Base-by-base conservation (phyloP, 768 basidiomycete species). In the Mycena latifolia region DNA sequence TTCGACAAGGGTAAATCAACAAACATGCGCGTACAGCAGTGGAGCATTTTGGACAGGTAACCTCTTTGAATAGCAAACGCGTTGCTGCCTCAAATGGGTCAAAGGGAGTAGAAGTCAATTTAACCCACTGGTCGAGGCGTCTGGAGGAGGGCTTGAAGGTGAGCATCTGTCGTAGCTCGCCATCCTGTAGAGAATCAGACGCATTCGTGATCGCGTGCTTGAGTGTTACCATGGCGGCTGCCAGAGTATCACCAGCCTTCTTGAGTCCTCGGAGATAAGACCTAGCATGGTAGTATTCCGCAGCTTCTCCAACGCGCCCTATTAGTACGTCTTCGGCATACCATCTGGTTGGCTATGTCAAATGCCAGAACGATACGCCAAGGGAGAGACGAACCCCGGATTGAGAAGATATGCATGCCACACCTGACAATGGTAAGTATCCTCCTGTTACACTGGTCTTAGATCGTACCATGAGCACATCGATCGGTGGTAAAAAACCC, bases 331-430 rank as follows among this genome's bases (percentile, higher is more conserved):
- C 81, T 57, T 80, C 80, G 1, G 69, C 71, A 57, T 77, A 80
- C 76, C 78, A 77, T 24, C 79, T 79, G 41, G 17, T 24, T 0
- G 7, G 22, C 27, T 29, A 29, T 39, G 37, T 46, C 17, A 25
- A 25, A 25, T 22, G 22, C 39, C 33, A 35, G 3, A 20, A 27
- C 58, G 43, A 35, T 58, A 31, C 65, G 6, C 35, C 12, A 45
- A 45, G 45, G 10, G 22, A 5, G 45, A 54, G 22, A 66, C 66
- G 3, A 22, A 64, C 77, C 72, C 48, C 12, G 65, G 66, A 29
- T 72, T 76, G 7, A 81, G 68, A 73, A 79, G 72, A 60, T 81
- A 81, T 1, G 80, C 71, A 59, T 81, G 80, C 79, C 78, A 79
- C 10, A 79, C 45, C 45, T 46, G 24, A 35, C 33, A 14, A n/a